These are phyloP conservation scores for Wickerhamiella qilinensis DNA, from an alignment of 805 yeast species.

Conservation along the genomic window DNA sequence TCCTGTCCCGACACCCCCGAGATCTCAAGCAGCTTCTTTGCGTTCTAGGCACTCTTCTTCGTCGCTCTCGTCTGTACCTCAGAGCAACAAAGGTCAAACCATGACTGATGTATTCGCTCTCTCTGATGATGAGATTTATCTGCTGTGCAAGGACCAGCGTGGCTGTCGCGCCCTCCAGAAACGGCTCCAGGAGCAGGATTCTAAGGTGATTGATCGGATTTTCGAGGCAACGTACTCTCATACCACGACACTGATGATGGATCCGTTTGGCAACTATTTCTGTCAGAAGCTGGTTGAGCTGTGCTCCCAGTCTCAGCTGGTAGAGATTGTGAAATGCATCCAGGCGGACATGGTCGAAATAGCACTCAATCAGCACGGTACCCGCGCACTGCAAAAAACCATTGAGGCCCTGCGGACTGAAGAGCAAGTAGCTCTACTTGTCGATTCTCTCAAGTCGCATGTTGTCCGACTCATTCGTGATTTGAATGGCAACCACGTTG, in stretches of 20 bases:
- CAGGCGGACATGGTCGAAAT: constrained; percentile 59
- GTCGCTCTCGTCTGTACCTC: too few relatives aligned
- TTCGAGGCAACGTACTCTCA: constrained; percentile 66
- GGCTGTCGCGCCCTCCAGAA: constrained; percentile 88
- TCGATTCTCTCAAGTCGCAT: constrained; percentile 45
- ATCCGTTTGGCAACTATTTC: constrained; percentile 94
- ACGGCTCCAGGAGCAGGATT: constrained; percentile 44
- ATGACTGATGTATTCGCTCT: not conserved
- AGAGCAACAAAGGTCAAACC: too few relatives aligned
- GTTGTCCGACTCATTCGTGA: constrained; percentile 74
- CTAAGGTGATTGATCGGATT: constrained; percentile 30
- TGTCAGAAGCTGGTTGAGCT: constrained; percentile 80
- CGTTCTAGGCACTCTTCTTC: too few relatives aligned
- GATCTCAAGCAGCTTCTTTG: too few relatives aligned
- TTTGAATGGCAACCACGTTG: constrained; percentile 90
- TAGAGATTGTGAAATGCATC: constrained; percentile 51
- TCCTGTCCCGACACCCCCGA: too few relatives aligned
- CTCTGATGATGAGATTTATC: constrained; percentile 38
- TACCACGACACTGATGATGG: constrained; percentile 75
- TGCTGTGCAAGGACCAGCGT: constrained; percentile 87
- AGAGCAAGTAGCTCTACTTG: constrained; percentile 46
- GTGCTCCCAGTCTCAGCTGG: constrained; percentile 52
- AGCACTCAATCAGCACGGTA: constrained; percentile 89
- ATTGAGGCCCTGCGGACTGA: constrained; percentile 64
- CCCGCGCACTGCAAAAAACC: constrained; percentile 83